Evolutionary conservation across 306 rosid species (phyloP).

Genomic region (Dalbergia oliveri): DNA sequence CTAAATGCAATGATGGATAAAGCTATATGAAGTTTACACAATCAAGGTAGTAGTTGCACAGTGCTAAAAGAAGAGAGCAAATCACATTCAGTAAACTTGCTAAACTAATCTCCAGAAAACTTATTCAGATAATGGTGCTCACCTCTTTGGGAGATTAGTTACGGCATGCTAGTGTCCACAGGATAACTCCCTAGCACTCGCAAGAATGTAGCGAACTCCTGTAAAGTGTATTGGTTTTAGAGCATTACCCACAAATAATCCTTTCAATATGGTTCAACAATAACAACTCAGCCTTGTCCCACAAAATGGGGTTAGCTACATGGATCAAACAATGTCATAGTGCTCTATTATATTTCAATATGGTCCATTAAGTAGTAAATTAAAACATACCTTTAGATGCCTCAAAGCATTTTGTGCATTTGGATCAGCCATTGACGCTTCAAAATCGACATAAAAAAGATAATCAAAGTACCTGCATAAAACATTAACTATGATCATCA

Average conservation of each 20-base stretch:
- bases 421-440: constrained; percentile 96
- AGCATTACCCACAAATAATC: constrained; percentile 35
- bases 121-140: constrained; percentile 37
- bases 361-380: constrained; percentile 19
- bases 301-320: too few species aligned
- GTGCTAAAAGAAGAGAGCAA: constrained; percentile 24
- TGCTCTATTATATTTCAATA: not conserved
- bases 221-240: constrained; percentile 46
- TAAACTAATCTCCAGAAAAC: not conserved
- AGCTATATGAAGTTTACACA: constrained; percentile 34
- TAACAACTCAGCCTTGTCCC: too few species aligned
- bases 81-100: constrained; percentile 30
- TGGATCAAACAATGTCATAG: too few species aligned
- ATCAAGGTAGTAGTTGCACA: constrained; percentile 6
- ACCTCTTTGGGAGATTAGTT: constrained; percentile 49
- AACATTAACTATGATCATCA: constrained; percentile 44
- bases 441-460: constrained; percentile 94
- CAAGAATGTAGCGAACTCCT: constrained; percentile 96
- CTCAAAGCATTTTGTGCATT: constrained; percentile 89
- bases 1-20: constrained; percentile 23
- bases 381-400: constrained; percentile 71
- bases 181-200: constrained; percentile 99
- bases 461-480: constrained; percentile 86
- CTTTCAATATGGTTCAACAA: constrained; percentile 19
- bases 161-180: constrained; percentile 70